These are phyloP conservation scores for Mytilinidion resinicola DNA, from an alignment of 495 filamentous ascomycete species.

Conservation along the genomic window DNA sequence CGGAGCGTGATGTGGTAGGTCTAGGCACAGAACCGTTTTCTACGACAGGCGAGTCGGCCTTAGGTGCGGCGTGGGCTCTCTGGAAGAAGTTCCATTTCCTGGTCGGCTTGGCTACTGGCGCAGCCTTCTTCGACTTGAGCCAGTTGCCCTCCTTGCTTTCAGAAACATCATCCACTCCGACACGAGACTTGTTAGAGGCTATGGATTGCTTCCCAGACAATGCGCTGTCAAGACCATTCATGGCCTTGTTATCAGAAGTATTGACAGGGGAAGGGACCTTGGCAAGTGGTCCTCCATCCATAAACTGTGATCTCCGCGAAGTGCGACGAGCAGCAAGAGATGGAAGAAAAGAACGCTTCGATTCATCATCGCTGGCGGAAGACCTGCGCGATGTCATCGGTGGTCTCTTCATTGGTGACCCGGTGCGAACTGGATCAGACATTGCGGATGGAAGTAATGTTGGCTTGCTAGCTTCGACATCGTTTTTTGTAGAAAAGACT, in stretches of 20 bases:
- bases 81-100: slow-evolving; percentile 83
- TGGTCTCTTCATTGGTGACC: slow-evolving; percentile 19
- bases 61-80: slow-evolving; percentile 53
- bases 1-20: slow-evolving; percentile 37
- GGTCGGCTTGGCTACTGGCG: slow-evolving; percentile 33
- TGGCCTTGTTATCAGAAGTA: slow-evolving; percentile 26
- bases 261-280: slow-evolving; percentile 30
- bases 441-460: slow-evolving; percentile 35
- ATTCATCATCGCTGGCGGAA: slow-evolving; percentile 31
- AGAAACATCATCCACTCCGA: slow-evolving; percentile 19
- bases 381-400: slow-evolving; percentile 17
- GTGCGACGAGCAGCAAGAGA: slow-evolving; percentile 30
- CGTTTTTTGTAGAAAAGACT: slow-evolving; percentile 7
- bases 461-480: slow-evolving; percentile 11
- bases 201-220: slow-evolving; percentile 23
- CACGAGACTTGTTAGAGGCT: slow-evolving; percentile 15
- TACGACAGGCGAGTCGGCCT: slow-evolving; percentile 33
- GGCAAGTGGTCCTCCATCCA: slow-evolving; percentile 14
- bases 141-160: slow-evolving; percentile 39
- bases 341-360: slow-evolving; percentile 21
- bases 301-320: slow-evolving; percentile 25
- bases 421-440: slow-evolving; percentile 20
- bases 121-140: slow-evolving; percentile 34
- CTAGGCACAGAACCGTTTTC: slow-evolving; percentile 39
- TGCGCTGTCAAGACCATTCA: slow-evolving; percentile 33